Percentiles rank a stretch among this genome's conserved stretches.
phyloP scores from a whole-genome alignment of 1,284 basidiomycete genomes.

The Ustilago shanxiensis region DNA sequence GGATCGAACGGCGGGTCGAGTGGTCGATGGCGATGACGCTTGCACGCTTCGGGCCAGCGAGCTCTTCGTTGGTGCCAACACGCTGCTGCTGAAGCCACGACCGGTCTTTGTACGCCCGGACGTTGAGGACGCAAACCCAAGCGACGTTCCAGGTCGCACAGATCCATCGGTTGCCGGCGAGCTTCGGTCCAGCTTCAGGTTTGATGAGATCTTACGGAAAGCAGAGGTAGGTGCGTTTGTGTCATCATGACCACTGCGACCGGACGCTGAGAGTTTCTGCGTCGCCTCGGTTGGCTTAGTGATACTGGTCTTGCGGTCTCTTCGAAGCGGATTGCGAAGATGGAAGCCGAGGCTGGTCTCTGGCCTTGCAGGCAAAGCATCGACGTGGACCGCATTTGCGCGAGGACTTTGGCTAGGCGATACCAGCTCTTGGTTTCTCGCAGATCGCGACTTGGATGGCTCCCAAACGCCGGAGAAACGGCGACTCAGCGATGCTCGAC shows the following conservation, averaged over 20 bases:
- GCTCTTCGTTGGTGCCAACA: slow-evolving; percentile 38
- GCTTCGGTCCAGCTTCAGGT: slow-evolving; percentile 18
- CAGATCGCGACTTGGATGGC: slow-evolving; percentile 9
- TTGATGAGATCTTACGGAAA: slow-evolving; percentile 29
- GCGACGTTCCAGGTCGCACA: slow-evolving; percentile 28
- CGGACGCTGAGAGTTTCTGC: background rate
- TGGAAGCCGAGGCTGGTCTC: slow-evolving; percentile 42
- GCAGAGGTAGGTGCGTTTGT: slow-evolving; percentile 12
- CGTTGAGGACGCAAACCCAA: slow-evolving; percentile 17
- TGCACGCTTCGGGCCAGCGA: slow-evolving; percentile 38
- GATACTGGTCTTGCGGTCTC: slow-evolving; percentile 26
- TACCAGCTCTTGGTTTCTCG: background rate
- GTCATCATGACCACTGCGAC: background rate
- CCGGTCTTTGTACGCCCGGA: slow-evolving; percentile 1
- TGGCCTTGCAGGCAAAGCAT: slow-evolving; percentile 22
- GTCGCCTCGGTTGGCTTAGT: slow-evolving; percentile 3
- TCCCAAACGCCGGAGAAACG: slow-evolving; percentile 32
- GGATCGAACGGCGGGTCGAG: slow-evolving; percentile 11
- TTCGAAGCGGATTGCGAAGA: slow-evolving; percentile 33
- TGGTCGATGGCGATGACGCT: slow-evolving; percentile 14
- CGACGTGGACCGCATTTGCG: background rate
- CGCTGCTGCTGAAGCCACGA: slow-evolving; percentile 27
- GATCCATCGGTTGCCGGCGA: background rate
- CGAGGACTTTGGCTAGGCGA: slow-evolving; percentile 22
- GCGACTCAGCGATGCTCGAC: slow-evolving; percentile 19